Evolutionary conservation across 1,284 basidiomycete species (phyloP).

Genomic region (Cutaneotrichosporon sp.): DNA sequence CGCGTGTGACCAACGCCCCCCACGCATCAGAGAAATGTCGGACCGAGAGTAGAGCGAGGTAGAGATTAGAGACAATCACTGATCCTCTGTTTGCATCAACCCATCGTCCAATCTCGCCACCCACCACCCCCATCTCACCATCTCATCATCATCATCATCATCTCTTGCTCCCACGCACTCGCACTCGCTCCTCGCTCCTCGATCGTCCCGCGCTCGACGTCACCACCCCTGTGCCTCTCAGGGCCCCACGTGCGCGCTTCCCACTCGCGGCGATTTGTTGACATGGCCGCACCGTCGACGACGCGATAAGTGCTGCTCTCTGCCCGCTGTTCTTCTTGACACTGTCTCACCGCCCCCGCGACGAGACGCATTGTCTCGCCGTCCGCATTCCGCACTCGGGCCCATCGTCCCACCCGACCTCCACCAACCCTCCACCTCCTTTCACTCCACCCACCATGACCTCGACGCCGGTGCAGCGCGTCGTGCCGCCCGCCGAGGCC

Average conservation of each 20-base stretch:
- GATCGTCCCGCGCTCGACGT: background rate
- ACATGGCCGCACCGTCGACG: too few species aligned
- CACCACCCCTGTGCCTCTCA: background rate
- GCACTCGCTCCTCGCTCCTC: background rate
- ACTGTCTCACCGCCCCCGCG: background rate
- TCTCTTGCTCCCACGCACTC: too few species aligned
- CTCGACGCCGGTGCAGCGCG: constrained; percentile 3
- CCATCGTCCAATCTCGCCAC: background rate
- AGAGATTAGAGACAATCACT: background rate
- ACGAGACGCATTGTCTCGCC: background rate
- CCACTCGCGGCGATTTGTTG: background rate
- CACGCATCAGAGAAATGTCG: too few species aligned
- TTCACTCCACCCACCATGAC: background rate
- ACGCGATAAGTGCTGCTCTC: too few species aligned
- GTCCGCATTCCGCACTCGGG: background rate
- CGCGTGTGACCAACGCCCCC: too few species aligned
- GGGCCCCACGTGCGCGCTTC: background rate
- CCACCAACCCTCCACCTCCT: background rate
- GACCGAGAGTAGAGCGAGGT: background rate
- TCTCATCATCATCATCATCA: background rate
- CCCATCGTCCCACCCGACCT: background rate
- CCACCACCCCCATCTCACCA: background rate
- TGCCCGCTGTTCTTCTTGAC: too few species aligned
- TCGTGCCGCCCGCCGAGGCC: background rate
- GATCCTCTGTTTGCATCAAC: background rate